Conservation (phyloP, 306 rosid genomes). For the Quercus bicolor region DNA sequence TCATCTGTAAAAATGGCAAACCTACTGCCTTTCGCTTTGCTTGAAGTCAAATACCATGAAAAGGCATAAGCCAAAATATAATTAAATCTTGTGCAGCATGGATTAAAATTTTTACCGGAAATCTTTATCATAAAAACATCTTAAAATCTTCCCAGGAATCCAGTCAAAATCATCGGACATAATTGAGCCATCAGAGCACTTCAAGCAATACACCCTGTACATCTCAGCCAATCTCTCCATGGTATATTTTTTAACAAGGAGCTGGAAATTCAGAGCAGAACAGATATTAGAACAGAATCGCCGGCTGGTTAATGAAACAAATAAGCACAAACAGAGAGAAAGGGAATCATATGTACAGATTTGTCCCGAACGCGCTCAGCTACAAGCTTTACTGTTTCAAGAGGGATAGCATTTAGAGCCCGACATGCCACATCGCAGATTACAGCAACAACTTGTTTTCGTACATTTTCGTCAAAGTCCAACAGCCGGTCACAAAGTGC, state of each 20-base stretch:
- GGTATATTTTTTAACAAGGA: slow-evolving; percentile 87
- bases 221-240: slow-evolving; percentile 92
- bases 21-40: neutral
- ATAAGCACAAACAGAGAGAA: slow-evolving; percentile 1
- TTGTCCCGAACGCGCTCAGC: slow-evolving; percentile 98
- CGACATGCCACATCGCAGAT: slow-evolving; percentile 85
- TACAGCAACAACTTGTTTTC: slow-evolving; percentile 96
- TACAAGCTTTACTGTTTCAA: slow-evolving; percentile 82
- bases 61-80: neutral
- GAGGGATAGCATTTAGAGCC: slow-evolving; percentile 57
- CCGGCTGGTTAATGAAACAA: slow-evolving; percentile 1
- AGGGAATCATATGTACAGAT: slow-evolving; percentile 62
- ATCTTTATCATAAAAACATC: slow-evolving; percentile 94
- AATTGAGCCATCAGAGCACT: slow-evolving; percentile 41
- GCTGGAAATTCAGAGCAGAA: slow-evolving; percentile 49
- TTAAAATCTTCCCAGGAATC: slow-evolving; percentile 93
- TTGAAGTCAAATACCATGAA: neutral
- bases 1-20: neutral
- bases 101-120: slow-evolving; percentile 59
- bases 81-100: slow-evolving; percentile 1
- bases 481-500: slow-evolving; percentile 90
- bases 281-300: slow-evolving; percentile 24
- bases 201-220: slow-evolving; percentile 61
- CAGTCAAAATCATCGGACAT: slow-evolving; percentile 58
- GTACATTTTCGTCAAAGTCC: slow-evolving; percentile 93